Evolutionary conservation across 495 filamentous ascomycete genomes (phyloP).

Genomic region (Elasticomyces elasticus): DNA sequence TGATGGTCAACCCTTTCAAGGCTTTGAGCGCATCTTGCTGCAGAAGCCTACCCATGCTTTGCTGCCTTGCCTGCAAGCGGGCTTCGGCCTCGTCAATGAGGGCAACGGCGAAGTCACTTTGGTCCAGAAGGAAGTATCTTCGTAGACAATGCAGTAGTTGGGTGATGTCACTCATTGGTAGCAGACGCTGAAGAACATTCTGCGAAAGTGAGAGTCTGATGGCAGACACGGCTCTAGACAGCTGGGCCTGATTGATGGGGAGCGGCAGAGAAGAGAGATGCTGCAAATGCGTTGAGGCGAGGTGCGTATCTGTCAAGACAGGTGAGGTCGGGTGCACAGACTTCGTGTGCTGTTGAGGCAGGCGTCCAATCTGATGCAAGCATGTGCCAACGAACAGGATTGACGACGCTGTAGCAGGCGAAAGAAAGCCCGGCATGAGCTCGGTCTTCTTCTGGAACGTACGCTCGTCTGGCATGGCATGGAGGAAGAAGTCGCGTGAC

Average conservation of each 20-base stretch:
- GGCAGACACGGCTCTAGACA: conserved; percentile 59
- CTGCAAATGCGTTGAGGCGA: conserved; percentile 62
- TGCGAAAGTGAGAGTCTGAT: conserved; percentile 75
- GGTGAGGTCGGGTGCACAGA: neutral
- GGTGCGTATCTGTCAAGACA: conserved; percentile 20
- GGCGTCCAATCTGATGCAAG: conserved; percentile 62
- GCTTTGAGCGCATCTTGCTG: conserved; percentile 25
- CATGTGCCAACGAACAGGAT: conserved; percentile 87
- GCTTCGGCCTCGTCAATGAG: conserved; percentile 71
- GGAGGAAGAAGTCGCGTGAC: conserved; percentile 70
- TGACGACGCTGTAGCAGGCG: conserved; percentile 60
- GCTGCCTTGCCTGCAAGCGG: conserved; percentile 42
- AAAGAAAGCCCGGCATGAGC: conserved; percentile 70
- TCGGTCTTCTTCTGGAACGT: neutral
- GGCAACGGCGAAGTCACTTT: conserved; percentile 83
- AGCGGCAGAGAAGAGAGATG: conserved; percentile 59
- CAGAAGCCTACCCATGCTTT: conserved; percentile 21
- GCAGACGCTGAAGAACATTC: conserved; percentile 65
- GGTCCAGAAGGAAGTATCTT: conserved; percentile 76
- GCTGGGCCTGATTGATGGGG: conserved; percentile 59
- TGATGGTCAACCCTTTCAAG: conserved; percentile 56
- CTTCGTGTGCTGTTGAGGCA: neutral
- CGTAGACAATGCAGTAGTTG: conserved; percentile 68
- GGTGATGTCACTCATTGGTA: conserved; percentile 65
- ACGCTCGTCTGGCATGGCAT: conserved; percentile 32